Evolutionary conservation across 148 eudicot genomes (phyloP), one percentile per base, ranked within the genome.

Genomic region (Amaranthus palmeri): DNA sequence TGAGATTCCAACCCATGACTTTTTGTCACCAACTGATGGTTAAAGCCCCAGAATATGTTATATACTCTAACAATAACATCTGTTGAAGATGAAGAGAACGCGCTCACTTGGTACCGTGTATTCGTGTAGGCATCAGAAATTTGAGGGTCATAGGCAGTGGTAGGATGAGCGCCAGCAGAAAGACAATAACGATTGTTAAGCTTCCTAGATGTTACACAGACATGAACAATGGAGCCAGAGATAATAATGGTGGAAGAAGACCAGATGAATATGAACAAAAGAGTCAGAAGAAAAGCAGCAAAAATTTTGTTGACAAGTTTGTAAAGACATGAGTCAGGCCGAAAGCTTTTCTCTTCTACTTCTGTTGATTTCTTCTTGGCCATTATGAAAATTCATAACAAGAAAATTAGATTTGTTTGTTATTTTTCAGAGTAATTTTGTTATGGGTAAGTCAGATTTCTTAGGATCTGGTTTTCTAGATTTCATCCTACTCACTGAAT

Each of bases 171-270:
- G 3, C 85, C 88, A 12, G 88, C 86, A 5, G 90, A 85, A 45
- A 90, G 79, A 72, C 96, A 90, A 10, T 86, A 86, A 45, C 81
- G 89, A 50, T 76, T 82, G 74, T 67, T 76, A 73, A 90, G 90
- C 72, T 79, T 88, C 45, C 92, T 72, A 7, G 92, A 88, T 1
- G 92, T 82, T 2, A 88, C 79, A 11, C 96, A 88, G 6, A 90
- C 80, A 54, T 86, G 92, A 59, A 88, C 82, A 36, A 86, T 72
- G 59, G 88, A 77, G 57, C 87, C 86, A 2, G 93, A 81, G 57
- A 88, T 80, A 36, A 84, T 73, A 41, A 90, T 84, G 61, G 86
- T 83, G 13, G 85, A 80, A 55, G 84, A 87, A 61, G 88, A 84
- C 88, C 87, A 88, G 5, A 88, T 64, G 65, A 79, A 88, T 55